These are phyloP conservation scores for Ceratocystis cubensis DNA, from an alignment of 2,329 filamentous ascomycete species.

Conservation along the genomic window DNA sequence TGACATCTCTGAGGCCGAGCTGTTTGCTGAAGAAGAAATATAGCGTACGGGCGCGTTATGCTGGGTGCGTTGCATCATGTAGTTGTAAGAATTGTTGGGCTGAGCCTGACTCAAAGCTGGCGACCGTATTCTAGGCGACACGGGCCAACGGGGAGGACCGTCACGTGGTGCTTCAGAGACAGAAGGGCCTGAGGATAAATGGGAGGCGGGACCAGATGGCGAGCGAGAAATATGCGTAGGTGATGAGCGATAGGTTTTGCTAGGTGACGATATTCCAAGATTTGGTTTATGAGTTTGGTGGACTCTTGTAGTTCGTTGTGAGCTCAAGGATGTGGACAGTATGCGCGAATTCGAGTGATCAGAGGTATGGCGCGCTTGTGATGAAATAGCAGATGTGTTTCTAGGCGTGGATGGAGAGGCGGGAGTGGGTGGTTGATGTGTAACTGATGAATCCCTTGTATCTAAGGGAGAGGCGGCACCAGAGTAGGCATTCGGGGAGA, in stretches of 20 bases:
- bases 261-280: slow-evolving; percentile 26
- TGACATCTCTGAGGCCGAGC: slow-evolving; percentile 26
- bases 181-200: slow-evolving; percentile 2
- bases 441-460: slow-evolving; percentile 39
- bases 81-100: slow-evolving; percentile 10
- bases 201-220: slow-evolving; percentile 42
- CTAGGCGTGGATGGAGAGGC: slow-evolving; percentile 30
- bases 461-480: slow-evolving; percentile 28
- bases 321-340: slow-evolving; percentile 16
- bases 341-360: neutral
- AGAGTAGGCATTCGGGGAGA: slow-evolving; percentile 15
- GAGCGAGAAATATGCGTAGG: slow-evolving; percentile 26
- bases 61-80: slow-evolving; percentile 10
- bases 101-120: slow-evolving; percentile 27
- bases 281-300: slow-evolving; percentile 40
- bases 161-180: slow-evolving; percentile 19
- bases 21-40: slow-evolving; percentile 17
- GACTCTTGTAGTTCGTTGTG: slow-evolving; percentile 46
- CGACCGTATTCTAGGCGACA: slow-evolving; percentile 65
- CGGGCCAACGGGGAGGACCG: slow-evolving; percentile 52
- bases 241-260: neutral
- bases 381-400: slow-evolving; percentile 29
- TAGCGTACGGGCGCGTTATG: neutral
- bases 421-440: slow-evolving; percentile 30
- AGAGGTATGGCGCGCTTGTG: slow-evolving; percentile 51